Base-by-base conservation (phyloP, 768 basidiomycete species). In the Hortiboletus flavorubellus region DNA sequence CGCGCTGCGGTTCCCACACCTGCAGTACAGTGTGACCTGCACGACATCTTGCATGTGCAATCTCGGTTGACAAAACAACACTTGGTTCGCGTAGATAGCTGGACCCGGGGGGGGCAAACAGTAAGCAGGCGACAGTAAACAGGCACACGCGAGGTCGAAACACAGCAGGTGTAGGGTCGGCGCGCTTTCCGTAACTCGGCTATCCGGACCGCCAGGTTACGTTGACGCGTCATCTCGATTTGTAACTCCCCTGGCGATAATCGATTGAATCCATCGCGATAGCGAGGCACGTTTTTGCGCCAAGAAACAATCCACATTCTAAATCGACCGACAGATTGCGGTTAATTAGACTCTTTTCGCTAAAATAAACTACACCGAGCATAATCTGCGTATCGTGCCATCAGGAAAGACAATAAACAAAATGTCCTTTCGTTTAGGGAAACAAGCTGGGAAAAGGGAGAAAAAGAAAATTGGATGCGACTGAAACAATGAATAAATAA, bases 361-460 rank as follows among this genome's bases (percentile, higher is more conserved):
- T 67, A 67, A 41, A 43, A 58, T 67, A 67, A 51, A 68, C 62
- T 67, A 67, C 64, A 60, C 47, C 31, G 60, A 55, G 33, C 39
- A 55, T 68, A 59, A 58, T 42, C 53, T 58, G 58, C 47, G 43
- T 58, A 52, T 51, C 51, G 53, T 53, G 37, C 50, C 9, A 49
- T 45, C 37, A 26, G 59, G 57, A 33, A 40, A 33, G 14, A 48
- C 8, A 49, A 49, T 54, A 48, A 41, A 48, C 35, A 37, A 38
- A 15, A 2, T 21, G 44, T 52, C 49, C 33, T 31, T 43, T 39
- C 37, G 35, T 33, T 34, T 26, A 29, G 0, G 40, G 43, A 12
- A 33, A 57, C 56, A 18, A 8, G 56, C 37, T 46, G 48, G 31
- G 11, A 21, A 23, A n/a, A 10, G 23, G 37, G 26, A 35, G 23